Evolutionary conservation across 1,139 yeast genomes (phyloP).

Genomic region (Citeromyces hawaiiensis): DNA sequence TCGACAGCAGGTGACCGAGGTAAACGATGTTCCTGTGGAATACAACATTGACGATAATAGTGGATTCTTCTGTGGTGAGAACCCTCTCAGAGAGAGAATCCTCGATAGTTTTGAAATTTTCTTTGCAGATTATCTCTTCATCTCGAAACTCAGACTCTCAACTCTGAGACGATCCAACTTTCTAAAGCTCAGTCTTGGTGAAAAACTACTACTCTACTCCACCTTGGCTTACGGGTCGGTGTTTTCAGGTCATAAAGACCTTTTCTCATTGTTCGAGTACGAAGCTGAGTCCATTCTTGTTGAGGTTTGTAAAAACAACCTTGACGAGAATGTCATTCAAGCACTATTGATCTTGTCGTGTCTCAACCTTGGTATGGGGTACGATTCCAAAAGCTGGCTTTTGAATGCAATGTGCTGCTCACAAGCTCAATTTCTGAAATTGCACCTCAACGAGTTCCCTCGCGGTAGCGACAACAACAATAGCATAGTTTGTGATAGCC

Average conservation of each 20-base stretch:
- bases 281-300: slow-evolving; percentile 12
- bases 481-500: neutral
- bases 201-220: slow-evolving; percentile 10
- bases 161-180: slow-evolving; percentile 8
- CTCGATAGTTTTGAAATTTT: slow-evolving; percentile 10
- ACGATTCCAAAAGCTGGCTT: slow-evolving; percentile 13
- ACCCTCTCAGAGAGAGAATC: slow-evolving; percentile 6
- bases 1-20: slow-evolving; percentile 12
- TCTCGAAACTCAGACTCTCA: slow-evolving; percentile 7
- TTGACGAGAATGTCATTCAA: slow-evolving; percentile 11
- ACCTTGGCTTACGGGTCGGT: slow-evolving; percentile 12
- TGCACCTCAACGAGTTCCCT: slow-evolving; percentile 9
- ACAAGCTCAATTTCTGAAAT: slow-evolving; percentile 14
- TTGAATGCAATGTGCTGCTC: slow-evolving; percentile 16
- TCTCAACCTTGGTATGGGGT: slow-evolving; percentile 14
- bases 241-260: slow-evolving; percentile 7
- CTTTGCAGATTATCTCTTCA: slow-evolving; percentile 11
- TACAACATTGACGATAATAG: slow-evolving; percentile 3
- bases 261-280: slow-evolving; percentile 8
- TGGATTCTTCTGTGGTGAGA: slow-evolving; percentile 1
- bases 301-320: slow-evolving; percentile 9
- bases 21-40: slow-evolving; percentile 6
- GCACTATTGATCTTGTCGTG: slow-evolving; percentile 14
- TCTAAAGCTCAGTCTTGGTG: slow-evolving; percentile 9
- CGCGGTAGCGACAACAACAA: slow-evolving; percentile 1